Percentiles rank a stretch among this genome's conserved stretches.
These are phyloP conservation scores for Wickerhamiella musiphila DNA, from an alignment of 805 yeast species.

Conservation along the genomic window DNA sequence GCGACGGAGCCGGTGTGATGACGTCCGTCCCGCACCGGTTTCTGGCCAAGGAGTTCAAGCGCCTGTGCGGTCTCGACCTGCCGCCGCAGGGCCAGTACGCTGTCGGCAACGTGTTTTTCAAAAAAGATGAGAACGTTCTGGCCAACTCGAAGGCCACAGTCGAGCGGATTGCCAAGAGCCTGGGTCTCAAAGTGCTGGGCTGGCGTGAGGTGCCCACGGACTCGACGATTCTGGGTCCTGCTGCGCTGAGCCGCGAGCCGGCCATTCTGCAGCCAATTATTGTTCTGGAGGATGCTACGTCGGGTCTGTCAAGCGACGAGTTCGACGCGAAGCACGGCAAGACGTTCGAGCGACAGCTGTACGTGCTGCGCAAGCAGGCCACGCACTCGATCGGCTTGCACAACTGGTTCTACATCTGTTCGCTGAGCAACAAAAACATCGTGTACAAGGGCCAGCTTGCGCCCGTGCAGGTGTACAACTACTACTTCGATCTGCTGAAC, in stretches of 20 bases:
- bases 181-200: constrained; percentile 71
- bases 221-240: constrained; percentile 87
- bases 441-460: constrained; percentile 97
- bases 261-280: constrained; percentile 83
- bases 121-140: constrained; percentile 57
- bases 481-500: constrained; percentile 82
- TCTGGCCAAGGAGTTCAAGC: constrained; percentile 66
- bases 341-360: constrained; percentile 66
- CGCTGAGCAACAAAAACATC: constrained; percentile 71
- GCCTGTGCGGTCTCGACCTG: constrained; percentile 44
- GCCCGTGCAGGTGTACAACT: constrained; percentile 87
- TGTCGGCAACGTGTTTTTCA: constrained; percentile 86
- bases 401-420: constrained; percentile 96
- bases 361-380: constrained; percentile 73
- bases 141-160: constrained; percentile 58
- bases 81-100: constrained; percentile 83
- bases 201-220: constrained; percentile 95
- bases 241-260: constrained; percentile 87
- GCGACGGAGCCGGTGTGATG: constrained; percentile 98
- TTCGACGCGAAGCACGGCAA: constrained; percentile 40
- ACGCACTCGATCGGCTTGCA: constrained; percentile 83
- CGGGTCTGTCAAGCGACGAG: too few relatives aligned
- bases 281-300: constrained; percentile 35
- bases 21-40: constrained; percentile 83
- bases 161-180: constrained; percentile 57